Percentiles rank a stretch among this genome's conserved stretches.
Evolutionary conservation across 73 alveolate genomes (phyloP).

Genomic region (Paramecium caudatum): DNA sequence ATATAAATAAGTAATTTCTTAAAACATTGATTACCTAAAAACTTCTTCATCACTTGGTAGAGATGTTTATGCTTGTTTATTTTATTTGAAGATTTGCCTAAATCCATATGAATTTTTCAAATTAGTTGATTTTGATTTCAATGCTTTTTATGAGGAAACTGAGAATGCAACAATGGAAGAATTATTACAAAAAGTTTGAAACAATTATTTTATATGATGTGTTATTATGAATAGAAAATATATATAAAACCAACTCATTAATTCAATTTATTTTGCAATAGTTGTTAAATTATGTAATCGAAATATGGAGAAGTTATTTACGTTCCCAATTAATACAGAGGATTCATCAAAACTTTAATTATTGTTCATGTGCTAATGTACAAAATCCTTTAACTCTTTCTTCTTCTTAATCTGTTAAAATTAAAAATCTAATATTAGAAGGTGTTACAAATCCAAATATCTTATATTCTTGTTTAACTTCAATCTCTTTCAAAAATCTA

Average conservation of each 20-base stretch:
- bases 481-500: conserved; percentile 59
- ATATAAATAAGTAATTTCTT: conserved; percentile 45
- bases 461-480: conserved; percentile 40
- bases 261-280: conserved; percentile 35
- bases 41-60: conserved; percentile 53
- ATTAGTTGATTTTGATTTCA: conserved; percentile 69
- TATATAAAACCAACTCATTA: neutral
- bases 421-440: conserved; percentile 35
- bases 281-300: conserved; percentile 20
- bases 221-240: neutral
- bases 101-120: conserved; percentile 74
- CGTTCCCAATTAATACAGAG: conserved; percentile 50
- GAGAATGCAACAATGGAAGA: conserved; percentile 71
- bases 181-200: neutral
- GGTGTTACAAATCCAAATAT: conserved; percentile 66
- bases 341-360: conserved; percentile 67
- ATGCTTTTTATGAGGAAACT: conserved; percentile 74
- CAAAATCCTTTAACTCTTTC: conserved; percentile 69
- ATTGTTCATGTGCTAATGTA: conserved; percentile 63
- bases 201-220: neutral
- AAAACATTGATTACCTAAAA: conserved; percentile 62
- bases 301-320: conserved; percentile 35
- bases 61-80: conserved; percentile 57
- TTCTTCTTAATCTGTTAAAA: conserved; percentile 65
- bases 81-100: conserved; percentile 69